Conservation (phyloP, 2,329 filamentous ascomycete genomes). For the Pestalotiopsis sp. region DNA sequence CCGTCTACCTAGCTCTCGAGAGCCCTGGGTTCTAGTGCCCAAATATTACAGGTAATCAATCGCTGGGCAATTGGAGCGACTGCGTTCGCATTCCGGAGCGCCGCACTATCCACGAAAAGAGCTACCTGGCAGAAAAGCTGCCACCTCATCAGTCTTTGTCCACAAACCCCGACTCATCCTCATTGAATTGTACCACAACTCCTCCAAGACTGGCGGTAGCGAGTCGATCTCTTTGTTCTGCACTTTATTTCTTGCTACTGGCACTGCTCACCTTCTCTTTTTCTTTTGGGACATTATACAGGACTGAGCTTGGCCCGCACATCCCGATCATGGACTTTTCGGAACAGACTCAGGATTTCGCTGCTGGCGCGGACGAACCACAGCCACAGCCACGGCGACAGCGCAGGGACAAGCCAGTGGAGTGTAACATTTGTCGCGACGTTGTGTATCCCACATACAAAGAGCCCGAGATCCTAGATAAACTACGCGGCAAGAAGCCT, state of each 20-base stretch:
- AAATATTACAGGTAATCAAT: not conserved
- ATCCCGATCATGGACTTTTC: not conserved
- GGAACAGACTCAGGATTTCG: not conserved
- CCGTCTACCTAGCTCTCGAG: not conserved
- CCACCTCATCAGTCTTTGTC: not conserved
- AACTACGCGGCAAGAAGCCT: slow-evolving; percentile 23
- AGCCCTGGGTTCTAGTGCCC: not conserved
- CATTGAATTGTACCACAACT: not conserved
- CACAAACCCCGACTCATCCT: not conserved
- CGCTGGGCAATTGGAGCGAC: not conserved
- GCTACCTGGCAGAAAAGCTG: not conserved
- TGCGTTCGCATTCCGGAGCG: not conserved
- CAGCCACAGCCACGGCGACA: not conserved
- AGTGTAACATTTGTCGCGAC: slow-evolving; percentile 89
- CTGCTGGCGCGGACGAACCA: not conserved
- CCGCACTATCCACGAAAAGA: not conserved
- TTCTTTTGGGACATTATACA: not conserved
- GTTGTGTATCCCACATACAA: slow-evolving; percentile 50
- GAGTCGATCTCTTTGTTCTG: not conserved
- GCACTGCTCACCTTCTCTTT: not conserved
- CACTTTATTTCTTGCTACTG: not conserved
- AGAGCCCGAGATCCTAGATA: slow-evolving; percentile 28
- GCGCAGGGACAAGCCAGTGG: slow-evolving; percentile 25
- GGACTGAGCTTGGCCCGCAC: not conserved
- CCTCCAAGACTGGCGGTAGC: not conserved